These are phyloP conservation scores for Lipomyces anomalus DNA, from an alignment of 805 yeast species.

Conservation along the genomic window DNA sequence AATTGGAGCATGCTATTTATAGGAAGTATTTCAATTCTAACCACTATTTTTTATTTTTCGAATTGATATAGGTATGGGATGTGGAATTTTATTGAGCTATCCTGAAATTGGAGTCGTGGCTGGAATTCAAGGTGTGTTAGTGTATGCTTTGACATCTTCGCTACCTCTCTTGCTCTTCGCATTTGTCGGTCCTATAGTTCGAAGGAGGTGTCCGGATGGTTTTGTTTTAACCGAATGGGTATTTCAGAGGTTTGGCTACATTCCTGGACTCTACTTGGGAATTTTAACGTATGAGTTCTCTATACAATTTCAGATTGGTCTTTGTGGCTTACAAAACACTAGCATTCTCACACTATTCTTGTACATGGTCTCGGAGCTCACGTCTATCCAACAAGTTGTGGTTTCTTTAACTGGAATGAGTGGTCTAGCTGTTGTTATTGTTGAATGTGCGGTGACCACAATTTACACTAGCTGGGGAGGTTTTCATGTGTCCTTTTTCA, in stretches of 20 bases:
- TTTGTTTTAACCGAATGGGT: slow-evolving; percentile 94
- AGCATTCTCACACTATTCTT: slow-evolving; percentile 39
- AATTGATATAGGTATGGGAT: slow-evolving; percentile 61
- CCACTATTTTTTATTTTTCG: slow-evolving; percentile 4
- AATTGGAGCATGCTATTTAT: too few relatives aligned
- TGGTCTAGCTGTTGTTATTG: slow-evolving; percentile 74
- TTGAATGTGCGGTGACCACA: slow-evolving; percentile 81
- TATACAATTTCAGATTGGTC: too few relatives aligned
- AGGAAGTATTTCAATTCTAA: neutral
- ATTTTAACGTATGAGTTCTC: slow-evolving; percentile 52
- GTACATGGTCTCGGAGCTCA: slow-evolving; percentile 80
- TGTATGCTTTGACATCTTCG: slow-evolving; percentile 73
- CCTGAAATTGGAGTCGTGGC: slow-evolving; percentile 80
- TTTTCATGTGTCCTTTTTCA: slow-evolving; percentile 77
- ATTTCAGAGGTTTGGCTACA: slow-evolving; percentile 67
- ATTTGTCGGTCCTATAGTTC: slow-evolving; percentile 70
- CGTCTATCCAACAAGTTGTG: slow-evolving; percentile 73
- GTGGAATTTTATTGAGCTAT: slow-evolving; percentile 80
- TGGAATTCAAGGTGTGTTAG: slow-evolving; percentile 82
- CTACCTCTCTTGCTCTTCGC: slow-evolving; percentile 83
- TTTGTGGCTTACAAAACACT: neutral
- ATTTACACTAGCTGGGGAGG: slow-evolving; percentile 87
- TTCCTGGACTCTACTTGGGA: slow-evolving; percentile 69
- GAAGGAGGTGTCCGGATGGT: slow-evolving; percentile 79
- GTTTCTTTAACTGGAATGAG: slow-evolving; percentile 70